These are phyloP conservation scores for Stephanodiscus minutulus DNA, from an alignment of 108 stramenopile species.

Conservation along the genomic window DNA sequence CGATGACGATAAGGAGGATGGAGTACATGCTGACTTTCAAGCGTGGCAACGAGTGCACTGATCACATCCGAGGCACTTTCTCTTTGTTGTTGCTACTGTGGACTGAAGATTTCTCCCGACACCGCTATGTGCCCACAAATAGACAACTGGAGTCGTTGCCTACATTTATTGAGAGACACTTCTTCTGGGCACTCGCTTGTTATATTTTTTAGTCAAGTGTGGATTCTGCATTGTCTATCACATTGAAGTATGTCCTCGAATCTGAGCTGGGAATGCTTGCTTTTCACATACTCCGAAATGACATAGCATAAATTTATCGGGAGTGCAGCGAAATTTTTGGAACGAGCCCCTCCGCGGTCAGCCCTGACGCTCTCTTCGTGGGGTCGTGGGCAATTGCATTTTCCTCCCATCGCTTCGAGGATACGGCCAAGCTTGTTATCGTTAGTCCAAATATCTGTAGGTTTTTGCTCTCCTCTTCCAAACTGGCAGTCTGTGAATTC, in stretches of 20 bases:
- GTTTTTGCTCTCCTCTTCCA: conserved; percentile 36
- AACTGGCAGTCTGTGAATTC: conserved; percentile 28
- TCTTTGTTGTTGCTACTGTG: too few relatives aligned
- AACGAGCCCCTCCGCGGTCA: background rate
- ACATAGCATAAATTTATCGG: conserved; percentile 33
- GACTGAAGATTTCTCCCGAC: too few relatives aligned
- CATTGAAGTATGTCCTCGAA: conserved; percentile 14
- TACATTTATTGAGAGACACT: too few relatives aligned
- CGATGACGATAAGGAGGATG: too few relatives aligned
- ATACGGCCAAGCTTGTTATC: conserved; percentile 25
- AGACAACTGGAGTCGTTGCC: too few relatives aligned
- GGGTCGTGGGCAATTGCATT: conserved; percentile 19
- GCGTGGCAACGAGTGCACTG: too few relatives aligned
- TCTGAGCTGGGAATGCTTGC: conserved; percentile 26
- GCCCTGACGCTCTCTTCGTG: conserved; percentile 29
- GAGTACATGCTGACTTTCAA: too few relatives aligned
- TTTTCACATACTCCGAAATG: conserved; percentile 26
- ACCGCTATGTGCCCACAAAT: too few relatives aligned
- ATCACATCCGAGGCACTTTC: too few relatives aligned
- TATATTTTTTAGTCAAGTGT: background rate
- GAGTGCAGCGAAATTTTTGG: conserved; percentile 34
- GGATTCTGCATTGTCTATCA: background rate
- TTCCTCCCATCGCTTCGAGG: conserved; percentile 23
- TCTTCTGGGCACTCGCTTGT: too few relatives aligned
- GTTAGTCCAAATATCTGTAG: conserved; percentile 40